Base-by-base conservation (phyloP, 345 rosid species). In the Brassica cretica region DNA sequence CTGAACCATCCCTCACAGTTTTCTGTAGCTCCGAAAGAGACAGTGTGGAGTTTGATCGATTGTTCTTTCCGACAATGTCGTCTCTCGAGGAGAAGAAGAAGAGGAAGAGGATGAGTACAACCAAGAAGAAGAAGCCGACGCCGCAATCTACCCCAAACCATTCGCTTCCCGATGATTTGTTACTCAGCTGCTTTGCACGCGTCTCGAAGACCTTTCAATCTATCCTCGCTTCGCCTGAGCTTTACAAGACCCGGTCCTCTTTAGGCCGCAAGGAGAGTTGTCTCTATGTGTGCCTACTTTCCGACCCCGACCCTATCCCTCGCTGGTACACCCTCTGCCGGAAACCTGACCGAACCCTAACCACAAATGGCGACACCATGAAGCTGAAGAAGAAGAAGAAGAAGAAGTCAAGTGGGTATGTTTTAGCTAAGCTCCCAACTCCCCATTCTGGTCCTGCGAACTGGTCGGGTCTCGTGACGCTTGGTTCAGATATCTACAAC, bases 91-190 rank as follows among this genome's bases (percentile, higher is more conserved):
- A 35, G 39, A 44, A 44, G 53, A 44, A 44, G 53, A 44, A 44
- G 53, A 12, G n/a, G 51, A 44, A 44, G 51, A 44, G 51, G 51
- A 44, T 44, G 51, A 44, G 1, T 44, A 2, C 51, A 44, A 44
- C 5, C n/a, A 44, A 44, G n/a, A 44, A 10, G 5, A 44, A 44
- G 15, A 12, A 44, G 15, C 53, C 53, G 53, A 5, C 74, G 21
- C 2, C 55, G 55, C 16, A 49, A 49, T 49, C 55, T 16, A 49
- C 18, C 7, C 18, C 9, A 33, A 74, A 19, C 6, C 37, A 32
- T 1, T 56, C 73, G n/a, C 88, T 89, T 33, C 88, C 98, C 1
- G 76, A 87, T 67, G 98, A 93, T 78, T 79, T 93, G 44, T 70
- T 90, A 8, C 10, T 91, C 8, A 87, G 84, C 71, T 80, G 84